Conservation (phyloP, 805 yeast species). For the Lipomyces sp. region DNA sequence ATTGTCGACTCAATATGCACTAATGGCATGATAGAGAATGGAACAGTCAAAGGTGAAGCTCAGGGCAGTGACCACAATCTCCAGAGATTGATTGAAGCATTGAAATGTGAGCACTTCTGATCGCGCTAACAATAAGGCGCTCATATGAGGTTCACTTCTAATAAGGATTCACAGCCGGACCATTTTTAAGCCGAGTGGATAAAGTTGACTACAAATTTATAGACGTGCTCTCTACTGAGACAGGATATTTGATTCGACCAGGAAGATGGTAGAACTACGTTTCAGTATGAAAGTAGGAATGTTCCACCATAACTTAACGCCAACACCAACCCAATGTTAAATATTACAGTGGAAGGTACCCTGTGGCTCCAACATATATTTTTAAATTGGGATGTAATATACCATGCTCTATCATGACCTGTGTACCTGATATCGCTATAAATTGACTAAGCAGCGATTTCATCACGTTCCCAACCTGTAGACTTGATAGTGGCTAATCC, state of each 20-base stretch:
- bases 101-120: constrained; percentile 15
- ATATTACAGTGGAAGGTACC: background rate
- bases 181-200: constrained; percentile 12
- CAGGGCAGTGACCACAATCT: constrained; percentile 14
- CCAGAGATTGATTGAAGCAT: constrained; percentile 8
- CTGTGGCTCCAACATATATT: background rate
- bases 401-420: background rate
- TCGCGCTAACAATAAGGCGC: background rate
- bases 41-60: constrained; percentile 31
- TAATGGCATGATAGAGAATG: constrained; percentile 13
- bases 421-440: background rate
- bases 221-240: constrained; percentile 4
- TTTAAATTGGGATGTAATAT: background rate
- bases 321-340: background rate
- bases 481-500: constrained; percentile 43
- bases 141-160: background rate
- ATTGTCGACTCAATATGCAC: background rate
- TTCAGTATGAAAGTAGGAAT: too few species aligned
- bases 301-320: background rate
- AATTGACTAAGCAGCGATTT: constrained; percentile 41
- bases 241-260: constrained; percentile 12
- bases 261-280: background rate
- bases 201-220: constrained; percentile 19
- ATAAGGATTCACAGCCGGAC: constrained; percentile 15
- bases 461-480: constrained; percentile 47